Base-by-base conservation (phyloP, 2,329 filamentous ascomycete genomes). In the Fusarium sp. region DNA sequence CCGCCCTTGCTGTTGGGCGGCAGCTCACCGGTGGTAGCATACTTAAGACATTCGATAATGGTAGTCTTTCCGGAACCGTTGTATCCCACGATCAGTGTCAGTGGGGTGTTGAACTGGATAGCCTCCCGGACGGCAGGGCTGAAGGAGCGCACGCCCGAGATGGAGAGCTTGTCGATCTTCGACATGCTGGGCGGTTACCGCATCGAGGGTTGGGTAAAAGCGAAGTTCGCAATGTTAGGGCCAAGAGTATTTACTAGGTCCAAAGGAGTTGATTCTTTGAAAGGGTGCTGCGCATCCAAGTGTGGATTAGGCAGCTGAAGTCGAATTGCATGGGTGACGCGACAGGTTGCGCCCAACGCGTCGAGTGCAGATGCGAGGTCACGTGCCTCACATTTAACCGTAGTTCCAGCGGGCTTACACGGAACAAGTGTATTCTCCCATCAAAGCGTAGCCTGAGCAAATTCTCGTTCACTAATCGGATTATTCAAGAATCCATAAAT, bases 1-100 rank as follows among this genome's bases (percentile, higher is more conserved):
- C 95, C 95, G 31, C 93, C 93, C 77, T 92, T 93, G 85, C 92
- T 95, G 86, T 98, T 98, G 35, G 97, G 95, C 2, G 97, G 97
- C 57, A 97, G 89, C 79, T 97, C 94, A 66, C 97, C 97, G 9
- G 95, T 98, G 20, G 97, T 98, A 62, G 94, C 95, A 91, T 98
- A 99, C 81, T 98, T 98, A 80, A 99, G 93, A 82, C 95, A 97
- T 84, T 99, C 97, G 84, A 99, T 99, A 80, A 99, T 98, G 67
- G 97, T 98, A 11, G 97, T 99, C 86, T 99, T 99, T 71, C 97
- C 97, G 1, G 96, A 98, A 65, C 97, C 97, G 85, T 99, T 99
- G 84, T 95, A 94, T 68, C 97, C 97, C 68, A 99, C 97, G 77
- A 99, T 99, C 71, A 99, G 89, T 14, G 97, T 99, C 66, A 99